Base-by-base conservation (phyloP, 306 rosid species). In the Aeschynomene evenia region DNA sequence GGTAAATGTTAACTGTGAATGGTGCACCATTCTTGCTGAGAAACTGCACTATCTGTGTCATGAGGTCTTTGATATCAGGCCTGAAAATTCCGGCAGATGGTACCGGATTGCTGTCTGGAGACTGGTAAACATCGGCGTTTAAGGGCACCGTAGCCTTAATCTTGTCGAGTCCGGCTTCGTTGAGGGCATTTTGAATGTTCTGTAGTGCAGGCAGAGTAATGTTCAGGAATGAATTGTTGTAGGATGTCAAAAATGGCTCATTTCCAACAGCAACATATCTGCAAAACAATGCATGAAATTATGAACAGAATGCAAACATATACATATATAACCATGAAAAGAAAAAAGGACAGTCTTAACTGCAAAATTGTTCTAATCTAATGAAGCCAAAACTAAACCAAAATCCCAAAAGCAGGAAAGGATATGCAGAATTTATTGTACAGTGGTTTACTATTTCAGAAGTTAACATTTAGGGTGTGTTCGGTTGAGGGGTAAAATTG, bases 181-280 rank as follows among this genome's bases (percentile, higher is more conserved):
- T 91, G 10, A 94, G 89, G 60, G 99, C 97, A 49, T 85, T 94
- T 77, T 94, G 99, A 72, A 94, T 89, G 88, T 94, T 94, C 78
- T 91, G 85, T 28, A 94, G 89, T 20, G 99, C 99, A 15, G 99
- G 99, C 2, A 91, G 49, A 34, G 99, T 94, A 70, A 82, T 12
- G 37, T 94, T 94, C 80, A 91, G 49, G 83, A 94, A 94, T 20
- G 99, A 82, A 68, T 89, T 89, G 50, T 94, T 91, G 83, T 94
- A 94, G 37, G 99, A 77, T 79, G 84, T 68, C 68, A 94, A 83
- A 85, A 94, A 94, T 72, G 99, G 99, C 76, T 94, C 99, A 20
- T 94, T 94, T 19, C 99, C 99, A 72, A 94, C 99, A 19, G 99
- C 99, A 40, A 89, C 99, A 80, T 87, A 94, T 80, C 99, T 94